phyloP scores from a whole-genome alignment of 2,329 filamentous ascomycete species.

The Elsinoe arachidis region DNA sequence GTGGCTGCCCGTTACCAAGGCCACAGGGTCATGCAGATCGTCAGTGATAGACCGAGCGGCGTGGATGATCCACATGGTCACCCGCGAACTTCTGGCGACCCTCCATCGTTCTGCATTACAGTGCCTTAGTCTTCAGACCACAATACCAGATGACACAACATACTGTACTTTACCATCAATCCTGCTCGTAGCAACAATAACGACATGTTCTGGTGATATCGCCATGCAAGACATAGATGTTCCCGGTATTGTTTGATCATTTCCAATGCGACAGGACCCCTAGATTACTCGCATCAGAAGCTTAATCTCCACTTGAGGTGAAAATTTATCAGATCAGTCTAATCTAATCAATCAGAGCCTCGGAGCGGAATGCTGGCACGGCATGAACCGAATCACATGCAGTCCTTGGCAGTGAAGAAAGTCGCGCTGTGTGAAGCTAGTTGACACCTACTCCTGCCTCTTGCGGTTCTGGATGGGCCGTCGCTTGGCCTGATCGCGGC shows the following conservation, averaged over 20 bases:
- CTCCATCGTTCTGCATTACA: not conserved
- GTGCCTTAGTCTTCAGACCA: too few species aligned
- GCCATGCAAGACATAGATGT: too few species aligned
- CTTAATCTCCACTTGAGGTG: not conserved
- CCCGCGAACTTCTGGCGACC: not conserved
- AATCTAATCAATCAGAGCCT: conserved; percentile 5
- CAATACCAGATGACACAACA: too few species aligned
- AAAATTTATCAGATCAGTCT: conserved; percentile 6
- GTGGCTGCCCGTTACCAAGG: not conserved
- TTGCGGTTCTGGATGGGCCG: not conserved
- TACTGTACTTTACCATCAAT: too few species aligned
- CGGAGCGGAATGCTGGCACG: not conserved
- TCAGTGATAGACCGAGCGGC: not conserved
- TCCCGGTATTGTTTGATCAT: too few species aligned
- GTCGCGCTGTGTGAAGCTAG: not conserved
- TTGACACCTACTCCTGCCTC: not conserved
- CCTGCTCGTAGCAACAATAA: not conserved
- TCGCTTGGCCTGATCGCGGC: too few species aligned
- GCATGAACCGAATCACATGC: not conserved
- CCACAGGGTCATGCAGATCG: not conserved
- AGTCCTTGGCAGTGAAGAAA: not conserved
- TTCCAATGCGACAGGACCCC: not conserved
- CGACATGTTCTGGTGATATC: not conserved
- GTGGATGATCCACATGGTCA: not conserved
- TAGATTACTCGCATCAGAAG: not conserved